Conservation (phyloP, 768 basidiomycete species). For the Sporobolomyces roseus region DNA sequence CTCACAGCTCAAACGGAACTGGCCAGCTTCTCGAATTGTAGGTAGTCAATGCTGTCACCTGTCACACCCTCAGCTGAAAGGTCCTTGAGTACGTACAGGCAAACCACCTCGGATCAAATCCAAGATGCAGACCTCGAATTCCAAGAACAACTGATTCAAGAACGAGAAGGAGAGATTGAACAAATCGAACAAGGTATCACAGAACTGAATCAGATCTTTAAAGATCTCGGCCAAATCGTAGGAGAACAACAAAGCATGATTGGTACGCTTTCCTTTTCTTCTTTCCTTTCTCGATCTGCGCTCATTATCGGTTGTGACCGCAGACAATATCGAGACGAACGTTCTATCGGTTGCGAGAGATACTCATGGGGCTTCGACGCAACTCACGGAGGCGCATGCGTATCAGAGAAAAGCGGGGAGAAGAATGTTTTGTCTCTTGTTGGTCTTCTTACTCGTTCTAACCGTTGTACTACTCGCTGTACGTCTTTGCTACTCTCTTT, state of each 20-base stretch:
- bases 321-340: conserved; percentile 94
- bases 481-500: conserved; percentile 51
- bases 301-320: conserved; percentile 1
- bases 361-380: conserved; percentile 74
- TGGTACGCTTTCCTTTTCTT: conserved; percentile 54
- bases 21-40: conserved; percentile 42
- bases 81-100: not conserved
- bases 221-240: conserved; percentile 89
- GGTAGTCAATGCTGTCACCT: not conserved
- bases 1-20: not conserved
- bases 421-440: conserved; percentile 80
- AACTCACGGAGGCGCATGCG: conserved; percentile 80
- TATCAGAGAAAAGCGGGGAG: conserved; percentile 92
- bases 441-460: conserved; percentile 79
- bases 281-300: not conserved
- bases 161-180: conserved; percentile 88
- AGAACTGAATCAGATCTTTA: conserved; percentile 92
- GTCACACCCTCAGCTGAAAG: too few species aligned
- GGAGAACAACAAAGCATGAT: conserved; percentile 91
- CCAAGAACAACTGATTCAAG: conserved; percentile 89
- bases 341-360: conserved; percentile 79
- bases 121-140: conserved; percentile 69
- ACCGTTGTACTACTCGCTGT: conserved; percentile 89
- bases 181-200: conserved; percentile 97
- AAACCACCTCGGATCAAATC: conserved; percentile 40